Base-by-base conservation (phyloP, 495 filamentous ascomycete species). In the Wilcoxina mikolae region DNA sequence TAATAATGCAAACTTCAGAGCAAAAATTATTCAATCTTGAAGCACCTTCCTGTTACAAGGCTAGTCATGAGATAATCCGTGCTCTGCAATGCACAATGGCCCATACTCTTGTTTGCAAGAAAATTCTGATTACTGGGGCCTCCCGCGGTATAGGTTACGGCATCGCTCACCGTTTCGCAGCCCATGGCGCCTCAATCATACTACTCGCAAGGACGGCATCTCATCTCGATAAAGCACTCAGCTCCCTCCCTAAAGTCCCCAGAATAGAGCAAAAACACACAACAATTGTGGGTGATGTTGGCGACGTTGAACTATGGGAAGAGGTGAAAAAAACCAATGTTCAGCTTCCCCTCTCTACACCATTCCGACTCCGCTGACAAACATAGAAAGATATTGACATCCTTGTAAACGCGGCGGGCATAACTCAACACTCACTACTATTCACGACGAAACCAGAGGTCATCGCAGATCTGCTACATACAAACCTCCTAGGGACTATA, bases 371-470 rank as follows among this genome's bases (percentile, higher is more conserved):
- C 2, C 11, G 20, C 18, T 38, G 2, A 17, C 11, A 55, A 61
- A 29, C 10, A 38, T 46, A 75, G 73, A 58, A 60, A 53, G 53
- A 58, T 23, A 68, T 80, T 42, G 78, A 87, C 61, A 71, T 87
- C 45, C 76, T 90, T 3, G 70, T 90, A 55, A 90, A 89, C 65
- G 80, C 80, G 15, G 87, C 87, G 0, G 87, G 87, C 15, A 69
- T 85, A 12, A 72, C 80, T 1, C 77, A 82, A 25, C 70, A 68
- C 4, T 72, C 70, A 1, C 72, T 85, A 1, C 72, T 90, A 2
- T 62, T 78, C 22, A 68, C 67, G 4, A 73, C 73, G 0, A 42
- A 62, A 4, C 45, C 67, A 0, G 54, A 55, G 0, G 65, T 72
- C 0, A 67, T 84, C 28, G 68, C 78, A 0, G 56, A 68, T 1